Evolutionary conservation across 306 rosid genomes (phyloP), one percentile per base, ranked within the genome.

Genomic region (Cucumis cinereus): DNA sequence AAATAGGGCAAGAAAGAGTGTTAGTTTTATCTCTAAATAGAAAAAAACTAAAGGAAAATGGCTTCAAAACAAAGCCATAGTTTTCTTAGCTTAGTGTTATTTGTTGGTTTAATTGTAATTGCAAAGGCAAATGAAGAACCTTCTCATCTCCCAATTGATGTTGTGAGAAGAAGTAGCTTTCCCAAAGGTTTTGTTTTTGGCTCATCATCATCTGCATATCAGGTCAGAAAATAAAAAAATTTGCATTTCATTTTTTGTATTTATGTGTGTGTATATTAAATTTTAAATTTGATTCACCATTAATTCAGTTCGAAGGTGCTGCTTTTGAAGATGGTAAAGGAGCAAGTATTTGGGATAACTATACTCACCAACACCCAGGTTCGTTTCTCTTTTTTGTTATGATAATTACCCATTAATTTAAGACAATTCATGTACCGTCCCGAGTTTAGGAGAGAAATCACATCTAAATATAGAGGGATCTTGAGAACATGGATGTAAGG

Each of bases 351-450:
- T 85, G 89, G 89, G 89, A 85, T 76, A 40, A 35, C 49, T 85
- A 20, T 67, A 75, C 84, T 3, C 84, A 85, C 68, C n/a, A 50
- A 40, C 54, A 83, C 52, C 78, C 86, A 80, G 89, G 86, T 85
- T 12, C 59, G 16, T 30, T 22, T 59, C 4, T 62, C 12, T 41
- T 28, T 30, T 30, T 30, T 2, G 35, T 30, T 30, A 30, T 30
- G 5, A 30, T 3, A 30, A 30, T 30, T 28, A 28, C 30, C 30
- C 2, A 28, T 30, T 30, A 30, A 4, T 30, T 28, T 28, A 28
- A 2, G 30, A 28, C 30, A 28, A 28, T 26, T 26, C 30, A 26
- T 26, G n/a, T n/a, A n/a, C n/a, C n/a, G n/a, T n/a, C n/a, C n/a
- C n/a, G n/a, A n/a, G n/a, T n/a, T n/a, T n/a, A n/a, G n/a, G n/a